Evolutionary conservation across 176 grass and related monocot species (phyloP).

Genomic region (Phoenix roebelenii): DNA sequence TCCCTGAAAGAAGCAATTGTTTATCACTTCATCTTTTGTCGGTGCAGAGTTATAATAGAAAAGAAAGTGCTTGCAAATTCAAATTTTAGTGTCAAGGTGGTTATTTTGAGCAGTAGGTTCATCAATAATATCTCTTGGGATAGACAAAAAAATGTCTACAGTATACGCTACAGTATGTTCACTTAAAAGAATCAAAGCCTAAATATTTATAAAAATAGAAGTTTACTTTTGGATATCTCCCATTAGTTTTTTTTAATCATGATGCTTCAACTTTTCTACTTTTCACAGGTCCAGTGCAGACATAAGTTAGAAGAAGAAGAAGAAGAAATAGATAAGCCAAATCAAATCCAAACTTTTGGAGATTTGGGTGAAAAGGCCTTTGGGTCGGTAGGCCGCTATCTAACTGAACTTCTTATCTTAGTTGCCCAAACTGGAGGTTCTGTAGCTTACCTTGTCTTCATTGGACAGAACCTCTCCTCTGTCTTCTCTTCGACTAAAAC

Average conservation of each 20-base stretch:
- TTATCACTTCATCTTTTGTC: too few relatives aligned
- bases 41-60: too few relatives aligned
- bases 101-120: too few relatives aligned
- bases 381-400: slow-evolving; percentile 42
- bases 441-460: slow-evolving; percentile 81
- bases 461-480: slow-evolving; percentile 83
- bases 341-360: slow-evolving; percentile 42
- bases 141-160: too few relatives aligned
- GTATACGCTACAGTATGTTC: too few relatives aligned
- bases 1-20: too few relatives aligned
- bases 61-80: too few relatives aligned
- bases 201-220: too few relatives aligned
- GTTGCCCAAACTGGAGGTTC: slow-evolving; percentile 64
- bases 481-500: slow-evolving; percentile 23
- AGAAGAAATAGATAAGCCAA: slow-evolving; percentile 26
- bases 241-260: background rate
- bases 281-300: slow-evolving; percentile 70
- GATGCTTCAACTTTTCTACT: background rate
- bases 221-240: too few relatives aligned
- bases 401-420: slow-evolving; percentile 78
- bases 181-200: too few relatives aligned
- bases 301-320: slow-evolving; percentile 36
- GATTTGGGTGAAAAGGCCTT: slow-evolving; percentile 77
- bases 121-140: too few relatives aligned
- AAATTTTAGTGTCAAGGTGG: too few relatives aligned